Base-by-base conservation (phyloP, 2,329 filamentous ascomycete genomes). In the Colletotrichum zoysiae region DNA sequence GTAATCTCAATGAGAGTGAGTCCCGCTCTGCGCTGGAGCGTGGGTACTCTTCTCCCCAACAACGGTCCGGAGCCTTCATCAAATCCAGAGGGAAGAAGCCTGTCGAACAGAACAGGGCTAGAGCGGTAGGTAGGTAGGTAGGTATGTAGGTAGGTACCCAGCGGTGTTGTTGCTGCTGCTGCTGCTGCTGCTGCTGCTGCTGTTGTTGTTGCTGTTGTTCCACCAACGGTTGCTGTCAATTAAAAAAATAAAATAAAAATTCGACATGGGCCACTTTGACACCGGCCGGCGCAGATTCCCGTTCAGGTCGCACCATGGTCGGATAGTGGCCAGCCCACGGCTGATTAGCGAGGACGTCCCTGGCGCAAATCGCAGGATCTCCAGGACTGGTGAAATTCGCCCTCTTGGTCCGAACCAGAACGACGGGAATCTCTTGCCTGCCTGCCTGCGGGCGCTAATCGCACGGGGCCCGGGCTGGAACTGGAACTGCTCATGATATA, bases 291-390 rank as follows among this genome's bases (percentile, higher is more conserved):
- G 65, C 59, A 71, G 55, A 60, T 64, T 69, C 69, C 69, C 59
- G 53, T 69, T 69, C 65, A 71, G 69, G 69, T 71, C 55, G 48
- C 59, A 69, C 65, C 69, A 66, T 62, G 67, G 67, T 73, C 61
- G 58, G 66, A 71, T 59, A 60, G 65, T 30, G 56, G 67, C 56
- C 60, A 60, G 59, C 55, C 70, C 70, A 72, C 67, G 46, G 46
- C 61, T 73, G 70, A 73, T 73, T 71, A 71, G 70, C 70, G 70
- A 73, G 70, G 65, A 73, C 67, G 55, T 66, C 70, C 67, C 70
- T 70, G 56, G 70, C 67, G 70, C 70, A 73, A 71, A 73, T 73
- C 70, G 65, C 33, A 61, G 56, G n/a, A 58, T 61, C 42, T 9
- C 33, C n/a, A 61, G 16, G n/a, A 40, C n/a, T 18, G 44, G 30